Conservation (phyloP, 352 stramenopile genomes). For the Pythium vanterpoolii region DNA sequence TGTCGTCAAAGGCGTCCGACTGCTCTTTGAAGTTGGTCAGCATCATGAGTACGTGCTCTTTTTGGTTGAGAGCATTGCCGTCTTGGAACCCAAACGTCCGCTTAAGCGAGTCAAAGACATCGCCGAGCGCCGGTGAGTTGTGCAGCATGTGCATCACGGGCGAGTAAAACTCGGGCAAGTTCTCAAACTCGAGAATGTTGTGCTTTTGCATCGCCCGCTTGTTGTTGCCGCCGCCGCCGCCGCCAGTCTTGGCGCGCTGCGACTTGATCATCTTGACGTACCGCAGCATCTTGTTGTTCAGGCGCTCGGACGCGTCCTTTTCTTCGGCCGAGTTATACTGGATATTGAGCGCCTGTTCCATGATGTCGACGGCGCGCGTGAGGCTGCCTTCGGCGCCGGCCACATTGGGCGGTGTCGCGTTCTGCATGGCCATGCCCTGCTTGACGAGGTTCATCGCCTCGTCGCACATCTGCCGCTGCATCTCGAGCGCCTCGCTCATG, state of each 20-base stretch:
- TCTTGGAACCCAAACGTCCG: slow-evolving; percentile 93
- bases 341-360: slow-evolving; percentile 33
- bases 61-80: slow-evolving; percentile 42
- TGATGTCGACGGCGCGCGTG: slow-evolving; percentile 32
- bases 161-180: slow-evolving; percentile 32
- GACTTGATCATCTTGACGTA: slow-evolving; percentile 52
- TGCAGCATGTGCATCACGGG: slow-evolving; percentile 34
- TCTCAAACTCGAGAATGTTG: slow-evolving; percentile 43
- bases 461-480: slow-evolving; percentile 38
- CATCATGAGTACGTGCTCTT: slow-evolving; percentile 40
- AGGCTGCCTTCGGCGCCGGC: slow-evolving; percentile 25
- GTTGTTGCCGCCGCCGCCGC: slow-evolving; percentile 14
- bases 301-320: slow-evolving; percentile 26
- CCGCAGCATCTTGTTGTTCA: slow-evolving; percentile 45
- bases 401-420: slow-evolving; percentile 21
- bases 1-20: slow-evolving; percentile 18
- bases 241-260: slow-evolving; percentile 26
- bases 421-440: slow-evolving; percentile 31
- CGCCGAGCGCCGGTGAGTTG: slow-evolving; percentile 28
- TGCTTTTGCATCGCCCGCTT: slow-evolving; percentile 23
- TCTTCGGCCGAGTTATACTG: slow-evolving; percentile 32
- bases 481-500: slow-evolving; percentile 35
- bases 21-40: slow-evolving; percentile 48
- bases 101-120: slow-evolving; percentile 79
- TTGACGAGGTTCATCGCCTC: slow-evolving; percentile 40